Evolutionary conservation across 23 red algal genomes (phyloP), one percentile per base, ranked within the genome.

Genomic region (Agarophyton chilense): DNA sequence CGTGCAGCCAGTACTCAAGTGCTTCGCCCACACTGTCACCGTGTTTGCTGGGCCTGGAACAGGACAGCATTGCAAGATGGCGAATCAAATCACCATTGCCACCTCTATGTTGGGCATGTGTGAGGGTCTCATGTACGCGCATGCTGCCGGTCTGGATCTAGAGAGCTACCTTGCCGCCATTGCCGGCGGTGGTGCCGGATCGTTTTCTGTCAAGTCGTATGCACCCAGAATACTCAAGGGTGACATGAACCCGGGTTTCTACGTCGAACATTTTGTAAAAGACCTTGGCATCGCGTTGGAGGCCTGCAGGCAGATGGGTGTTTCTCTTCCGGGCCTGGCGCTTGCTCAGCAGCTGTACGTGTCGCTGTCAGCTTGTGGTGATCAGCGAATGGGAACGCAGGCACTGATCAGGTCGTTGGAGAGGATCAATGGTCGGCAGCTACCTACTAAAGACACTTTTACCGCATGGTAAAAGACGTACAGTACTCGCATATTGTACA

Each of bases 241-340:
- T 14, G 89, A 97, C 52, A 75, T 97, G 62, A 78, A 77, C 17
- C 95, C 95, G 8, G 95, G 95, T 12, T 97, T 97, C 87, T 97
- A 89, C 81, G 95, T 97, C 11, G 88, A 92, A 22, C 95, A 97
- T 73, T 93, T 97, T 83, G 95, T 97, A 3, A 97, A 97, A 70
- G 95, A 97, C 80, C 57, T 97, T 14, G 95, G 95, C 33, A 93
- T 97, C 14, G 95, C 95, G 41, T 33, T 97, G 61, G 83, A 88
- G 34, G 67, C 86, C 34, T 88, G 83, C 62, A 90, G 89, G 66
- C 78, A 91, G 68, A 56, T 97, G 81, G 77, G 77, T 10, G 65
- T 97, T 13, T 81, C 53, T 21, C 79, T 97, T 50, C 95, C 94
- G 17, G 95, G 95, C 3, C 52, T 97, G 52, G 87, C 84, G 47